Evolutionary conservation across 495 filamentous ascomycete genomes (phyloP).

Genomic region (Bathelium albidoporum): DNA sequence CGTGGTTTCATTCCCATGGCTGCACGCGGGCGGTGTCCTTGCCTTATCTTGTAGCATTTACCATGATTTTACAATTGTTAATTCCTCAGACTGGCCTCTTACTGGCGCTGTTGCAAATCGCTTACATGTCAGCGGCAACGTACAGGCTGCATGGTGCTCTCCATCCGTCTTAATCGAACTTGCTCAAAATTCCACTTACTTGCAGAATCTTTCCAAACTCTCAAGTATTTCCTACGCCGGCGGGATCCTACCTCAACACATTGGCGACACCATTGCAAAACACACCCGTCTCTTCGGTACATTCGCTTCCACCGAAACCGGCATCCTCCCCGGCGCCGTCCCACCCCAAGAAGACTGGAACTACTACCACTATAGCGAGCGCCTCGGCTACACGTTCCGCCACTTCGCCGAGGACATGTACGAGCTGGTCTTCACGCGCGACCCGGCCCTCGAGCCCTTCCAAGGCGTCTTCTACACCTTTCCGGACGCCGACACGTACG

Average conservation of each 20-base stretch:
- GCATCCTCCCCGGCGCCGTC: background rate
- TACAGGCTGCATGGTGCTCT: background rate
- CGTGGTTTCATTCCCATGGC: background rate
- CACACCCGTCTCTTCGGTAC: background rate
- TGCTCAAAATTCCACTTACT: background rate
- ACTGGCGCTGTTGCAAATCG: background rate
- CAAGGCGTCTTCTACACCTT: conserved; percentile 41
- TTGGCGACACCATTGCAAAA: background rate
- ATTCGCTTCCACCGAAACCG: background rate
- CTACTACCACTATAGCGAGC: background rate
- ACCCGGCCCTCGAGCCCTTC: background rate
- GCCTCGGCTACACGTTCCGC: background rate
- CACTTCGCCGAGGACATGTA: conserved; percentile 1
- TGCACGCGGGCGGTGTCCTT: background rate
- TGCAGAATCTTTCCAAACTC: background rate
- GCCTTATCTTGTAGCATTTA: background rate
- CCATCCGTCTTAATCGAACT: background rate
- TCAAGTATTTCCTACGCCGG: background rate
- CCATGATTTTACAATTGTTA: background rate
- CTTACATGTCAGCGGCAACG: background rate
- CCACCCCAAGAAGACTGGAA: conserved; percentile 1
- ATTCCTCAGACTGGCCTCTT: background rate
- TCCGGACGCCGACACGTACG: conserved; percentile 40
- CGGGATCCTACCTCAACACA: background rate
- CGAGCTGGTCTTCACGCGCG: background rate